phyloP scores from a whole-genome alignment of 1,139 yeast species.

The Starmera stellimalicola region DNA sequence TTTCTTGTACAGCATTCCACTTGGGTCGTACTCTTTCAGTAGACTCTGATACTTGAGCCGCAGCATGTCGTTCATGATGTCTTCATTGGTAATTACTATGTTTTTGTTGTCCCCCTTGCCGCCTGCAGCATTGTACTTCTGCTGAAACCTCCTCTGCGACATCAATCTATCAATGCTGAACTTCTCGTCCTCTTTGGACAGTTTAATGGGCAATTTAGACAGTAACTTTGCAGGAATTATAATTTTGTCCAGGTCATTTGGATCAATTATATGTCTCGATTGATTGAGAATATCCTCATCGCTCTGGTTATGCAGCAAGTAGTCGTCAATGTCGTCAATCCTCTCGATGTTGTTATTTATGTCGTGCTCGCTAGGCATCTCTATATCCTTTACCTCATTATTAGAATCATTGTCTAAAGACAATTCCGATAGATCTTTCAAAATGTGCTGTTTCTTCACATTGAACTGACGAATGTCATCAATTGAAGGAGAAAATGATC shows the following conservation, averaged over 20 bases:
- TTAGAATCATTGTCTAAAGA: constrained; percentile 2
- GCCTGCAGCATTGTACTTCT: not conserved
- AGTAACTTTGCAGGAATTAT: constrained; percentile 1
- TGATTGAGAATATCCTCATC: constrained; percentile 9
- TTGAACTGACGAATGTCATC: constrained; percentile 13
- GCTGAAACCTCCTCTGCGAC: constrained; percentile 2
- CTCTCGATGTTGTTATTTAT: constrained; percentile 4
- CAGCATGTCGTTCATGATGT: constrained; percentile 8
- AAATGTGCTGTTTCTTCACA: constrained; percentile 7
- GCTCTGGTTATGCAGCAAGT: constrained; percentile 9
- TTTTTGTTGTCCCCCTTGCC: too few relatives aligned
- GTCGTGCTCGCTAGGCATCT: constrained; percentile 1
- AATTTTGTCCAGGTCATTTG: constrained; percentile 3
- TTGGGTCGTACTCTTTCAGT: constrained; percentile 4
- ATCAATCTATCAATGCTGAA: constrained; percentile 6
- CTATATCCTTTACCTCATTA: not conserved
- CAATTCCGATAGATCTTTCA: constrained; percentile 6
- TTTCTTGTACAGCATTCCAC: constrained; percentile 1
- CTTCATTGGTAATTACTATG: constrained; percentile 7
- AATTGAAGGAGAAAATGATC: constrained; percentile 10
- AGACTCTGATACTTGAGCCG: constrained; percentile 8
- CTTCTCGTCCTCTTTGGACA: constrained; percentile 2
- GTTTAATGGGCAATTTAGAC: too few relatives aligned
- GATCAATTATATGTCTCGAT: constrained; percentile 6
- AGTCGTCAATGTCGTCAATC: constrained; percentile 13